A percentile compares a stretch with the other conserved stretches of the same genome.
These are phyloP conservation scores for Gaertneriomyces semiglobifer DNA, from an alignment of 192 early-diverging fungal genomes.

Conservation along the genomic window DNA sequence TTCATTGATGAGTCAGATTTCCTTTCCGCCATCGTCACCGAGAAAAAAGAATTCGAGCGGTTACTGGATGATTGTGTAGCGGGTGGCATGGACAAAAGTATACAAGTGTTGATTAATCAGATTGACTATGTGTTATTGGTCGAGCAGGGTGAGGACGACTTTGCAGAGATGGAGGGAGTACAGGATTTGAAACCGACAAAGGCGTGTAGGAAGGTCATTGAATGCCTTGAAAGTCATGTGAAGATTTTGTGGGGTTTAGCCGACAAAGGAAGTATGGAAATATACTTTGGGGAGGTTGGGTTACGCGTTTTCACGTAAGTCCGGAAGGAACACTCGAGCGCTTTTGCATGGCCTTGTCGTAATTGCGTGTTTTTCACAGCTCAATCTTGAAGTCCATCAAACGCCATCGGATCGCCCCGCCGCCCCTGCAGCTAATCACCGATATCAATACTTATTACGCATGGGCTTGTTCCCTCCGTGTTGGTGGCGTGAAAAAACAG, in stretches of 20 bases:
- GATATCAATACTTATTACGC: slow-evolving; percentile 80
- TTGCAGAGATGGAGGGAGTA: slow-evolving; percentile 49
- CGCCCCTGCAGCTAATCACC: slow-evolving; percentile 85
- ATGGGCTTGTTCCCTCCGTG: slow-evolving; percentile 61
- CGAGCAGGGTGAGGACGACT: slow-evolving; percentile 69
- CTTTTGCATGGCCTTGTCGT: neutral
- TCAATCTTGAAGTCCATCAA: slow-evolving; percentile 82
- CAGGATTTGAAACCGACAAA: slow-evolving; percentile 69
- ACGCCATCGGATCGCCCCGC: slow-evolving; percentile 70
- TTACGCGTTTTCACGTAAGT: slow-evolving; percentile 81
- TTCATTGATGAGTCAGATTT: slow-evolving; percentile 90
- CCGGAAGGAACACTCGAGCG: neutral
- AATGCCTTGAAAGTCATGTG: slow-evolving; percentile 72
- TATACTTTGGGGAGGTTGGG: slow-evolving; percentile 88
- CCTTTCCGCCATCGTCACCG: slow-evolving; percentile 84
- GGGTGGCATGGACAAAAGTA: slow-evolving; percentile 86
- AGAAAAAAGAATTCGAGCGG: slow-evolving; percentile 85
- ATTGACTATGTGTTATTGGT: slow-evolving; percentile 77
- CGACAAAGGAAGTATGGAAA: slow-evolving; percentile 82
- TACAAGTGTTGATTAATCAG: slow-evolving; percentile 79
- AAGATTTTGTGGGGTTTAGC: slow-evolving; percentile 69
- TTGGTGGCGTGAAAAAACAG: slow-evolving; percentile 63
- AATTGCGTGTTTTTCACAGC: slow-evolving; percentile 36
- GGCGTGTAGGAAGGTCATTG: slow-evolving; percentile 75
- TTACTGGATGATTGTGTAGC: slow-evolving; percentile 88